phyloP scores from a whole-genome alignment of 768 basidiomycete genomes.

The Butyriboletus loyo region DNA sequence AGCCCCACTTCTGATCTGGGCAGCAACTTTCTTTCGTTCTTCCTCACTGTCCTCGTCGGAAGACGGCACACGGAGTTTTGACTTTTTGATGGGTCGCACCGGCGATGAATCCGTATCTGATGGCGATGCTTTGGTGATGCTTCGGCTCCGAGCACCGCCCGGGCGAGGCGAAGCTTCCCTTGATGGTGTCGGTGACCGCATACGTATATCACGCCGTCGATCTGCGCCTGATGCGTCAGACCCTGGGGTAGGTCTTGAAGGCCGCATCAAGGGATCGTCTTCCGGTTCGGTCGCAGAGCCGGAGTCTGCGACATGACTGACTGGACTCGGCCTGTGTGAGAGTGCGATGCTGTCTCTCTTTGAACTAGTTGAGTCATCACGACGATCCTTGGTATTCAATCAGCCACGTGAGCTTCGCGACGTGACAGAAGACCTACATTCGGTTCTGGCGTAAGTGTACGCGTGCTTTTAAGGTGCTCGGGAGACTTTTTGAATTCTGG shows the following conservation, averaged over 20 bases:
- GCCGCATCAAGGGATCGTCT: constrained; percentile 10
- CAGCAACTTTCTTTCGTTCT: constrained; percentile 43
- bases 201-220: constrained; percentile 14
- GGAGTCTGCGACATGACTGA: constrained; percentile 11
- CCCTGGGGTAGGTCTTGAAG: neutral
- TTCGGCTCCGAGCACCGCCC: constrained; percentile 23
- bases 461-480: constrained; percentile 7
- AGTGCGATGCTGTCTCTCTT: constrained; percentile 1
- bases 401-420: constrained; percentile 3
- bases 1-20: constrained; percentile 40
- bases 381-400: constrained; percentile 17
- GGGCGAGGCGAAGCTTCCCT: constrained; percentile 5
- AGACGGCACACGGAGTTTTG: constrained; percentile 35
- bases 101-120: constrained; percentile 55
- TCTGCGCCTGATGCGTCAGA: constrained; percentile 2
- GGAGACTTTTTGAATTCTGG: constrained; percentile 11
- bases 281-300: constrained; percentile 32
- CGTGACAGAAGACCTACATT: constrained; percentile 19
- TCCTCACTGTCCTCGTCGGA: constrained; percentile 61
- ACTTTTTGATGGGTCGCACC: constrained; percentile 47
- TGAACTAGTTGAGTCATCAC: neutral
- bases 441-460: constrained; percentile 4
- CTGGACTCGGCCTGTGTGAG: constrained; percentile 10
- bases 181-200: constrained; percentile 22
- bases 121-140: constrained; percentile 20